Conservation (phyloP, 192 early-diverging fungal species). For the Radiomyces spectabilis region DNA sequence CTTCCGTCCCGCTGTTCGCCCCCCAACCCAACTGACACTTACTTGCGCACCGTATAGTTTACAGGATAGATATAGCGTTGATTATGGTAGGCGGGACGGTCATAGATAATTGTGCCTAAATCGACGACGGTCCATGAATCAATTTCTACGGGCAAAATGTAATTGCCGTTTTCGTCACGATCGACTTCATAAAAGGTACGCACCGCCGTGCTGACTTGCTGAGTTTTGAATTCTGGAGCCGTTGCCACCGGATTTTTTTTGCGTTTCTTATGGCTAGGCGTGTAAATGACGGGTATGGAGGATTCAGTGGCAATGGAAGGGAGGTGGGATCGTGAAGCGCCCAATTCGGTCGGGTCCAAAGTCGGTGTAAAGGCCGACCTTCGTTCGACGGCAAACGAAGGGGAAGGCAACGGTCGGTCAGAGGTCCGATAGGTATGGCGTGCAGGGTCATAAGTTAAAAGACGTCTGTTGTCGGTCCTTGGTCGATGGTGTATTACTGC, state of each 20-base stretch:
- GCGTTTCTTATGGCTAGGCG: constrained; percentile 18
- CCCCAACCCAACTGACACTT: constrained; percentile 11
- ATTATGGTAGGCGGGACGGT: constrained; percentile 75
- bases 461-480: no score
- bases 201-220: constrained; percentile 8
- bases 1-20: no score
- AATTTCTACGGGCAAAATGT: constrained; percentile 69
- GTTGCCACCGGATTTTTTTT: constrained; percentile 12
- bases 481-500: no score
- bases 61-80: constrained; percentile 91
- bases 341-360: no score
- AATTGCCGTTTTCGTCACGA: constrained; percentile 54
- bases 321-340: neutral
- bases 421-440: no score
- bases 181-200: constrained; percentile 36
- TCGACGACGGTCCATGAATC: constrained; percentile 69
- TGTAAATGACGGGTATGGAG: constrained; percentile 11
- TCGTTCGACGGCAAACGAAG: no score
- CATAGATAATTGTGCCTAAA: constrained; percentile 71
- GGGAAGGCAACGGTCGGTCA: no score
- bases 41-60: constrained; percentile 63
- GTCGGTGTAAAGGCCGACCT: no score
- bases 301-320: neutral
- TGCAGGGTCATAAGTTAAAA: no score
- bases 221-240: neutral